Percentiles rank a stretch among this genome's conserved stretches.
These are phyloP conservation scores for Cichorium intybus DNA, from an alignment of 140 eudicot species.

Conservation along the genomic window DNA sequence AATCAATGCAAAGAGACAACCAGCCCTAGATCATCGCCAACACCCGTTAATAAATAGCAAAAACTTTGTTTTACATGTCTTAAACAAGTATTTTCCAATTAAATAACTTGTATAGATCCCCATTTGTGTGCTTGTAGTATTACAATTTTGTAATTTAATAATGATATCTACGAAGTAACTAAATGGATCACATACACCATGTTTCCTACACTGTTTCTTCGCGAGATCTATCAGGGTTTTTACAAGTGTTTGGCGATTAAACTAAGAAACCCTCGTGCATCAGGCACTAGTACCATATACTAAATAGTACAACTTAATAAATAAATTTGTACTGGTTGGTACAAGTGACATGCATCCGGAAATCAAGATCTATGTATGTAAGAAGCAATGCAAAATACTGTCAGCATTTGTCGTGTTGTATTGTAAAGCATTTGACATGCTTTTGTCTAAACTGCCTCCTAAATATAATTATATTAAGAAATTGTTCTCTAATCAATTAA, in stretches of 20 bases:
- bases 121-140: neutral
- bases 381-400: slow-evolving; percentile 28
- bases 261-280: slow-evolving; percentile 9
- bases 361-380: slow-evolving; percentile 37
- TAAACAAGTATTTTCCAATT: neutral
- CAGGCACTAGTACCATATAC: neutral
- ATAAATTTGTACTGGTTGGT: slow-evolving; percentile 13
- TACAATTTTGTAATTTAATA: neutral
- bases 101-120: neutral
- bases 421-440: slow-evolving; percentile 17
- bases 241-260: neutral
- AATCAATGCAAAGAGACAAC: slow-evolving; percentile 11
- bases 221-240: slow-evolving; percentile 17
- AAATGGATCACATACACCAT: slow-evolving; percentile 18
- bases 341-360: slow-evolving; percentile 27
- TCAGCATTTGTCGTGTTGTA: slow-evolving; percentile 38
- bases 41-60: neutral
- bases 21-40: slow-evolving; percentile 27
- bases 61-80: slow-evolving; percentile 16
- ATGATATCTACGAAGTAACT: neutral
- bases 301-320: slow-evolving; percentile 11
- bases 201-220: slow-evolving; percentile 19
- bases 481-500: neutral
- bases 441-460: slow-evolving; percentile 19
- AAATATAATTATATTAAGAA: neutral